These are phyloP conservation scores for Aeminium ludgeri DNA, from an alignment of 495 filamentous ascomycete species.

Conservation along the genomic window DNA sequence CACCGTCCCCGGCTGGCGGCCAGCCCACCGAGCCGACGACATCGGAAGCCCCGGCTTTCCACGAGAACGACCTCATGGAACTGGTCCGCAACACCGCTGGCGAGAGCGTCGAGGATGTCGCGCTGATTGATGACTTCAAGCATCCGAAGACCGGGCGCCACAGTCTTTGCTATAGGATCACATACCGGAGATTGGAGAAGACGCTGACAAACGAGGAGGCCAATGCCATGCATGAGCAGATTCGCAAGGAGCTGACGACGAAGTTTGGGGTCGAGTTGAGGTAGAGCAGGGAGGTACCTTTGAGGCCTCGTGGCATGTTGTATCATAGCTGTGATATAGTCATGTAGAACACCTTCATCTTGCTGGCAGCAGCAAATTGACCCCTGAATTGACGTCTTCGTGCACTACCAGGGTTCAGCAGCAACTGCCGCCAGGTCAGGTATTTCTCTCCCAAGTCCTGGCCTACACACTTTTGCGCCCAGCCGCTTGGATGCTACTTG, in stretches of 20 bases:
- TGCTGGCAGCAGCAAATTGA: too few relatives aligned
- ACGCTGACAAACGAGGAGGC: constrained; percentile 69
- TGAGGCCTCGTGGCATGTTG: too few relatives aligned
- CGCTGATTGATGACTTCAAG: constrained; percentile 63
- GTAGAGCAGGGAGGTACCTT: too few relatives aligned
- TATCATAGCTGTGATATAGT: too few relatives aligned
- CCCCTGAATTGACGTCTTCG: too few relatives aligned
- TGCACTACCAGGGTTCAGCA: too few relatives aligned
- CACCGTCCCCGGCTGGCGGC: constrained; percentile 16
- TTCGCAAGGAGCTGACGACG: constrained; percentile 43
- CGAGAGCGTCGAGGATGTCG: constrained; percentile 74
- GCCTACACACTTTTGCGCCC: too few relatives aligned
- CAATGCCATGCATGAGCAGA: constrained; percentile 55
- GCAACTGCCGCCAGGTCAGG: too few relatives aligned
- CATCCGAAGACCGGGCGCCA: constrained; percentile 72
- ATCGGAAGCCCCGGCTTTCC: constrained; percentile 31
- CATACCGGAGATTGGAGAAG: constrained; percentile 75
- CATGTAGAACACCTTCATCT: too few relatives aligned
- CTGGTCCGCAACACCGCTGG: constrained; percentile 64
- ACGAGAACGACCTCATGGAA: constrained; percentile 97
- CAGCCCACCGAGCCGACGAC: constrained; percentile 1
- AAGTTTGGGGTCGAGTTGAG: constrained; percentile 69
- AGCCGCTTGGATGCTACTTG: too few relatives aligned
- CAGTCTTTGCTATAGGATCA: constrained; percentile 83
- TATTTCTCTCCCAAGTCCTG: too few relatives aligned